Conservation (phyloP, 2,329 filamentous ascomycete species). For the Penicillium vulpinum region DNA sequence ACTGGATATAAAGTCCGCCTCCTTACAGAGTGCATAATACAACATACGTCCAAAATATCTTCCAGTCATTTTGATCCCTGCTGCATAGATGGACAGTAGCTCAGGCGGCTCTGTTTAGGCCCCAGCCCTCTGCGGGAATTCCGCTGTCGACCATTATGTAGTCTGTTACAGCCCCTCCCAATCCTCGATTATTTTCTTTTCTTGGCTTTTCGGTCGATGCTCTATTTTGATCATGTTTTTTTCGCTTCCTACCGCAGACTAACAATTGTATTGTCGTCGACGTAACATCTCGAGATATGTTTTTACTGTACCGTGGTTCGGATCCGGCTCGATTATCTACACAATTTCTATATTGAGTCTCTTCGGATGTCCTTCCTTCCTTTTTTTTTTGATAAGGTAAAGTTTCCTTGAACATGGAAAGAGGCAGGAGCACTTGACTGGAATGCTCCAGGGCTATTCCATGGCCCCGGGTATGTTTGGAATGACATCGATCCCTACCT, state of each 20-base stretch:
- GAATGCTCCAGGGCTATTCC: not conserved
- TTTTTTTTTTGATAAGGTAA: not conserved
- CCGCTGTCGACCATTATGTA: not conserved
- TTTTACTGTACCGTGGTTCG: slow-evolving; percentile 4
- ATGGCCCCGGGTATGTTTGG: not conserved
- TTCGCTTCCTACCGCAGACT: not conserved
- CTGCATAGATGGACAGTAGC: not conserved
- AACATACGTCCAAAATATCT: not conserved
- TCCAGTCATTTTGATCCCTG: not conserved
- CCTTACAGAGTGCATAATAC: too few species aligned
- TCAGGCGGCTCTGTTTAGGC: not conserved
- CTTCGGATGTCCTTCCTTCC: too few species aligned
- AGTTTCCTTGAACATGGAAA: not conserved
- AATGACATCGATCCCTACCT: not conserved
- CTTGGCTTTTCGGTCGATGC: not conserved
- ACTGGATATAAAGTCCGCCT: not conserved
- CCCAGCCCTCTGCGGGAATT: not conserved
- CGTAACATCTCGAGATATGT: not conserved
- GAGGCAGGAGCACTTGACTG: not conserved
- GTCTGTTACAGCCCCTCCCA: not conserved
- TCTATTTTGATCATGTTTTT: not conserved
- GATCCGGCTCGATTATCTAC: not conserved
- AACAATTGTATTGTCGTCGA: not conserved
- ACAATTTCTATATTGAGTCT: not conserved
- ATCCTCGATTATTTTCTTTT: not conserved